Base-by-base conservation (phyloP, 2,329 filamentous ascomycete genomes). In the Fusarium solani-melongenae region DNA sequence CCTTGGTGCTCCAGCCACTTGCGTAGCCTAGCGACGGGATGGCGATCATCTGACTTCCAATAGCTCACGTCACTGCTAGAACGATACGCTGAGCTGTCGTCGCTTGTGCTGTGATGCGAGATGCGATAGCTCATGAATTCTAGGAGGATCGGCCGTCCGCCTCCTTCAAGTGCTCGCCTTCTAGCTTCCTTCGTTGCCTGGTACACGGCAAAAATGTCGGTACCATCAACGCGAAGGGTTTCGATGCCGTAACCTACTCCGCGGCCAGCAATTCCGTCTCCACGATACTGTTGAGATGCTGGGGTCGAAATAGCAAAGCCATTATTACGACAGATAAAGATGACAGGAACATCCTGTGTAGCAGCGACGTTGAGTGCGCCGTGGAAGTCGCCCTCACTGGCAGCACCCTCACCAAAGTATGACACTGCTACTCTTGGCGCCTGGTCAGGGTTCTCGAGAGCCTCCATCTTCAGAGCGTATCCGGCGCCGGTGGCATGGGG, bases 261-360 rank as follows among this genome's bases (percentile, higher is more conserved):
- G 33, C 94, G 88, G 49, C 91, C 93, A 5, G 93, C 93, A 73
- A 96, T 96, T 8, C 94, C 94, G 76, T 96, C 94, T 10, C 94
- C 94, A 5, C 93, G 89, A 81, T 96, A 96, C 77, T 96, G 94
- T 78, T 96, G 93, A 5, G 94, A 84, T 0, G 93, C 95, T 0
- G 94, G 93, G 0, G 94, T 96, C 1, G 91, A 93, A 70, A 96
- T 96, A 6, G 94, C 93, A 78, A 93, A 96, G 2, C 94, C 94
- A 78, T 96, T 96, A 81, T 96, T 96, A 29, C 94, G 89, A 83
- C 94, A 96, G 66, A 96, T 90, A 84, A 95, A 96, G 49, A 96
- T 86, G 1, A 94, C 91, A 0, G 94, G 94, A 67, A 93, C 94
- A 12, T 91, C 91, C 15, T 93, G 87, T 0, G 93, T 96, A 0